Evolutionary conservation across 2,329 filamentous ascomycete species (phyloP).

Genomic region (Fusarium ramigenum): DNA sequence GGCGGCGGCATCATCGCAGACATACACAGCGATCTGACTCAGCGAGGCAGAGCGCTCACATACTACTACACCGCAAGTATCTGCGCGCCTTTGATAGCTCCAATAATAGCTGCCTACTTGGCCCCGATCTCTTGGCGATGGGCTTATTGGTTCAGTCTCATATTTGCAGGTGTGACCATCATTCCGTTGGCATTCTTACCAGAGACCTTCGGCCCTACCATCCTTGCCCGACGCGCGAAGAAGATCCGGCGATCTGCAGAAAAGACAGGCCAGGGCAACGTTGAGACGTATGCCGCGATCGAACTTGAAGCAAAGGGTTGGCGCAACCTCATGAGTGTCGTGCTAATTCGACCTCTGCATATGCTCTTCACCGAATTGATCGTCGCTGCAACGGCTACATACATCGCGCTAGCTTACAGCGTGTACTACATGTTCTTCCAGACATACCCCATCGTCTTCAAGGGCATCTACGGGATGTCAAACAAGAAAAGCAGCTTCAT

Average conservation of each 20-base stretch:
- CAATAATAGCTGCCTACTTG: constrained; percentile 55
- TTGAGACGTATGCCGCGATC: not conserved
- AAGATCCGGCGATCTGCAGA: not conserved
- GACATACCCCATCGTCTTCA: constrained; percentile 34
- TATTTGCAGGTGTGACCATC: constrained; percentile 45
- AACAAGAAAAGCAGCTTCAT: constrained; percentile 4
- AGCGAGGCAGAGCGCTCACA: constrained; percentile 47
- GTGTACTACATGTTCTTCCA: constrained; percentile 36
- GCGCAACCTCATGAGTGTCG: constrained; percentile 4
- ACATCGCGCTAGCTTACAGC: constrained; percentile 25
- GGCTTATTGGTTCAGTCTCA: constrained; percentile 51
- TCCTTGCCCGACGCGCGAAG: constrained; percentile 6
- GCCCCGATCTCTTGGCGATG: constrained; percentile 54
- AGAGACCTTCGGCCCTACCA: constrained; percentile 28
- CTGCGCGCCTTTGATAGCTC: constrained; percentile 53
- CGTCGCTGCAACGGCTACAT: constrained; percentile 19
- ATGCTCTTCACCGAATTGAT: constrained; percentile 28
- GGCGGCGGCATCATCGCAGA: constrained; percentile 57
- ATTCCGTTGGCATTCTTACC: constrained; percentile 29
- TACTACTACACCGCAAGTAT: constrained; percentile 51
- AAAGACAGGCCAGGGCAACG: not conserved
- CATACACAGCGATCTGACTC: constrained; percentile 50
- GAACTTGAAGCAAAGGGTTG: not conserved
- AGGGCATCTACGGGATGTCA: constrained; percentile 12
- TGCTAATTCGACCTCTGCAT: constrained; percentile 11